These are phyloP conservation scores for Penicillium janthinellum DNA, from an alignment of 2,329 filamentous ascomycete species.

Conservation along the genomic window DNA sequence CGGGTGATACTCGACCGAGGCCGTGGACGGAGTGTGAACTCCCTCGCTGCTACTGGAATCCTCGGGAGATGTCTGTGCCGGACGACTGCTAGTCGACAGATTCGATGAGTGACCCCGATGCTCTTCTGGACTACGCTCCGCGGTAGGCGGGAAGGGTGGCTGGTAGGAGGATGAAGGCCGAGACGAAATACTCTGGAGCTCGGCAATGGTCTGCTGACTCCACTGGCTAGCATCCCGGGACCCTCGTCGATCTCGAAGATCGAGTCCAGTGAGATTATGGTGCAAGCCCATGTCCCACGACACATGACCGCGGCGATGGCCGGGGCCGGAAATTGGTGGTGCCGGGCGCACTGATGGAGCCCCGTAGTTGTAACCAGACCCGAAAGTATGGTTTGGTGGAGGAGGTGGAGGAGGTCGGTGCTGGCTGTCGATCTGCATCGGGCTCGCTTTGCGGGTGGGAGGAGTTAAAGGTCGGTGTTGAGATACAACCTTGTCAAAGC, in stretches of 20 bases:
- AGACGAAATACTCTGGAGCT: constrained; percentile 43
- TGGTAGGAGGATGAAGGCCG: constrained; percentile 40
- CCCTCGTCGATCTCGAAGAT: constrained; percentile 41
- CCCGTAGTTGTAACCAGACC: constrained; percentile 38
- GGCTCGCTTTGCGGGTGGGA: constrained; percentile 66
- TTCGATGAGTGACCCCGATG: constrained; percentile 34
- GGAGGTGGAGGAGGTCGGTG: constrained; percentile 35
- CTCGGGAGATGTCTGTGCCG: constrained; percentile 48
- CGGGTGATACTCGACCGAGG: constrained; percentile 51
- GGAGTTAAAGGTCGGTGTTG: constrained; percentile 65
- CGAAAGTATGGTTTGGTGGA: constrained; percentile 32
- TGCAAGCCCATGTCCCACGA: constrained; percentile 53
- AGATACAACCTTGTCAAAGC: constrained; percentile 72
- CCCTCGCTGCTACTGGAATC: constrained; percentile 54
- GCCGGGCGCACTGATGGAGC: constrained; percentile 40
- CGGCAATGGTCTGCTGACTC: constrained; percentile 48
- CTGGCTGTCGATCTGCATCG: constrained; percentile 72
- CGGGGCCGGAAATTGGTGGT: constrained; percentile 47
- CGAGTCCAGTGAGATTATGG: constrained; percentile 47
- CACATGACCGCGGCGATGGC: constrained; percentile 49
- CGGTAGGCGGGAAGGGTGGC: constrained; percentile 30
- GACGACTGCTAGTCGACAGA: constrained; percentile 31
- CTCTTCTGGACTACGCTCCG: constrained; percentile 30
- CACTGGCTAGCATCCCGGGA: constrained; percentile 44
- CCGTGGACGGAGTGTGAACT: constrained; percentile 50